Evolutionary conservation across 306 rosid genomes (phyloP).

Genomic region (Quercus engelmannii): DNA sequence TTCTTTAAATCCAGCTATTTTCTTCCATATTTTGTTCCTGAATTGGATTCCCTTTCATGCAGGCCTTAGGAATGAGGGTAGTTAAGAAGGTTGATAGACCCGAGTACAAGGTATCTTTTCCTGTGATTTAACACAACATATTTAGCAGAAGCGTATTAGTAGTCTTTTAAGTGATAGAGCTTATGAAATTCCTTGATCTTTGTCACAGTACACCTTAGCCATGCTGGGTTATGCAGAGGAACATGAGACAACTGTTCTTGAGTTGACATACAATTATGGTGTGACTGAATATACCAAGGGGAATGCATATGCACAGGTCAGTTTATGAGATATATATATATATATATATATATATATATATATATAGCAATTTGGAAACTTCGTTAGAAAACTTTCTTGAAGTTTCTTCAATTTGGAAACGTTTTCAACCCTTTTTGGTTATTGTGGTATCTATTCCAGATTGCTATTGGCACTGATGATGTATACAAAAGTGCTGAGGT

Average conservation of each 20-base stretch:
- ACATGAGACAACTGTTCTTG: constrained; percentile 75
- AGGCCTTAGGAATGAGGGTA: constrained; percentile 85
- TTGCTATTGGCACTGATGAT: constrained; percentile 92
- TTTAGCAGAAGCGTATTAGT: neutral
- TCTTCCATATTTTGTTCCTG: constrained; percentile 2
- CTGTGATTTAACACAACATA: neutral
- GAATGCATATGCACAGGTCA: constrained; percentile 93
- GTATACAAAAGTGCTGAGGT: constrained; percentile 93
- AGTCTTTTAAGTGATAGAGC: neutral
- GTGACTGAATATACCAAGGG: constrained; percentile 91
- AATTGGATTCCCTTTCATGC: constrained; percentile 24
- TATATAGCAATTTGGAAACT: too few relatives aligned
- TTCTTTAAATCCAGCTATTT: constrained; percentile 4
- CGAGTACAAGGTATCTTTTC: constrained; percentile 62
- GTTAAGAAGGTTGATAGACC: constrained; percentile 78
- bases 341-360: too few relatives aligned
- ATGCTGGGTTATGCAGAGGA: constrained; percentile 91
- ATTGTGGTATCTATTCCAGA: constrained; percentile 33
- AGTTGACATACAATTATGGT: constrained; percentile 93
- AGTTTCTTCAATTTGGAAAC: constrained; percentile 3
- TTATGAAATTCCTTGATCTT: constrained; percentile 3
- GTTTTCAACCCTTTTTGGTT: constrained; percentile 6
- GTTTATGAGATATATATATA: too few relatives aligned
- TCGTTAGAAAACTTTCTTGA: neutral
- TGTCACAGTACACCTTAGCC: constrained; percentile 68